Conservation (phyloP, 2,329 filamentous ascomycete species). For the Periglandula ipomoeae region DNA sequence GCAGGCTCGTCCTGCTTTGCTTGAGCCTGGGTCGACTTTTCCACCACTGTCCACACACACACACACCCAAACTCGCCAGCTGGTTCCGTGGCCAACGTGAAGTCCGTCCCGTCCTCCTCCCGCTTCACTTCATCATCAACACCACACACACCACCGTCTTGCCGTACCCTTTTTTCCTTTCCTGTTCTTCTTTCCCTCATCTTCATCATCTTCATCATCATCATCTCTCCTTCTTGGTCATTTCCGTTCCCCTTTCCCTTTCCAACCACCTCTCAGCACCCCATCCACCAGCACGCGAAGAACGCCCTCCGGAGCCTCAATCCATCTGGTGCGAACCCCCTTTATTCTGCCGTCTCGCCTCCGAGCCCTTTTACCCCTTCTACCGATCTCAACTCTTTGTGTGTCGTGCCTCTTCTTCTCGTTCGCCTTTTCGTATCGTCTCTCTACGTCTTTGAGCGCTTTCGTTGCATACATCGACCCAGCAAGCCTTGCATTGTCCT, state of each 20-base stretch:
- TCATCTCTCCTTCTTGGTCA: conserved; percentile 16
- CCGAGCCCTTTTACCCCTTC: conserved; percentile 10
- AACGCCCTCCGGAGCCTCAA: conserved; percentile 10
- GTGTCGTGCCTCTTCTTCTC: conserved; percentile 12
- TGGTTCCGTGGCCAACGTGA: conserved; percentile 4
- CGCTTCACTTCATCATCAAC: conserved; percentile 10
- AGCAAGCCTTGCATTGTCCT: conserved; percentile 13
- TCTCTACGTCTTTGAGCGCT: conserved; percentile 13
- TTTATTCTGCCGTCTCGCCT: conserved; percentile 21
- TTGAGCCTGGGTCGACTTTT: not conserved
- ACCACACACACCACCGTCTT: conserved; percentile 7
- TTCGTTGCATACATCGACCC: conserved; percentile 15
- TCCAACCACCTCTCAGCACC: conserved; percentile 16
- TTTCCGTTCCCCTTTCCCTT: conserved; percentile 15
- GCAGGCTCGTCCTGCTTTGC: not conserved
- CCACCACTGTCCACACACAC: not conserved
- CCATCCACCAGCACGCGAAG: conserved; percentile 13
- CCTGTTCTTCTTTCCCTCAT: conserved; percentile 18
- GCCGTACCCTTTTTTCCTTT: conserved; percentile 11
- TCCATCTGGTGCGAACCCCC: conserved; percentile 17
- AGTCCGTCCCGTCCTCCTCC: conserved; percentile 10
- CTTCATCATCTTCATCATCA: conserved; percentile 17
- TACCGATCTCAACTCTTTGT: conserved; percentile 6
- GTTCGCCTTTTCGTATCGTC: conserved; percentile 11
- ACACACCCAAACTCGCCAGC: not conserved